Evolutionary conservation across 1,139 yeast species (phyloP).

Genomic region (Lizanozyma gosingica): DNA sequence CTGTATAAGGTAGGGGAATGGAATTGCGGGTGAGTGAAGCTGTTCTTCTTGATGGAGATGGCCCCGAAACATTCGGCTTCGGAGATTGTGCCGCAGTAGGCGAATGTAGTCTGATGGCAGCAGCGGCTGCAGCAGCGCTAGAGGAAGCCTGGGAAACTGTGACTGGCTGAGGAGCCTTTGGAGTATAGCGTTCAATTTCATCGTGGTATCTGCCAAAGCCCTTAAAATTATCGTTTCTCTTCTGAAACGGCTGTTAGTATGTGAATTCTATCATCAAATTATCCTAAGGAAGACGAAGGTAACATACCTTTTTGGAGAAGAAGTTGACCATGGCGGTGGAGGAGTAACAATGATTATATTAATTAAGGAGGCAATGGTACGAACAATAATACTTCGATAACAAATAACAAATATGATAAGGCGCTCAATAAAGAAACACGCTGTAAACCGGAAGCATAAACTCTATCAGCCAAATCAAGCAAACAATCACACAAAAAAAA

Average conservation of each 20-base stretch:
- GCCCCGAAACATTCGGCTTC: conserved; percentile 7
- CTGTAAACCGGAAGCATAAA: no score
- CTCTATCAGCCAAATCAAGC: no score
- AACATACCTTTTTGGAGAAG: conserved; percentile 11
- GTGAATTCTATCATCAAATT: background rate
- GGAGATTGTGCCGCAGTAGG: conserved; percentile 8
- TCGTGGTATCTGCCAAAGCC: conserved; percentile 32
- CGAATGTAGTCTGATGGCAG: conserved; percentile 31
- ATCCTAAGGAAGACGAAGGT: background rate
- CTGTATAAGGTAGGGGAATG: background rate
- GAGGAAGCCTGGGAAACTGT: conserved; percentile 16
- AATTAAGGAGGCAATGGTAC: no score
- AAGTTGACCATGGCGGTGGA: conserved; percentile 9
- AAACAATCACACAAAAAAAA: no score
- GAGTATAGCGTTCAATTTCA: conserved; percentile 22
- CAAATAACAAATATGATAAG: no score
- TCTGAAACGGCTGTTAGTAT: conserved; percentile 6
- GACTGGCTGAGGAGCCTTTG: conserved; percentile 19
- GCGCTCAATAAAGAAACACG: no score
- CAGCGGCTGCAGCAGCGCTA: conserved; percentile 34
- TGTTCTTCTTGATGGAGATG: no score
- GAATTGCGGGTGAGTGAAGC: background rate
- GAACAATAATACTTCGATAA: no score
- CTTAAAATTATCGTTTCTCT: conserved; percentile 13
- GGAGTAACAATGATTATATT: background rate